phyloP scores from a whole-genome alignment of 2,329 filamentous ascomycete species.

The Aspergillus amoenus region DNA sequence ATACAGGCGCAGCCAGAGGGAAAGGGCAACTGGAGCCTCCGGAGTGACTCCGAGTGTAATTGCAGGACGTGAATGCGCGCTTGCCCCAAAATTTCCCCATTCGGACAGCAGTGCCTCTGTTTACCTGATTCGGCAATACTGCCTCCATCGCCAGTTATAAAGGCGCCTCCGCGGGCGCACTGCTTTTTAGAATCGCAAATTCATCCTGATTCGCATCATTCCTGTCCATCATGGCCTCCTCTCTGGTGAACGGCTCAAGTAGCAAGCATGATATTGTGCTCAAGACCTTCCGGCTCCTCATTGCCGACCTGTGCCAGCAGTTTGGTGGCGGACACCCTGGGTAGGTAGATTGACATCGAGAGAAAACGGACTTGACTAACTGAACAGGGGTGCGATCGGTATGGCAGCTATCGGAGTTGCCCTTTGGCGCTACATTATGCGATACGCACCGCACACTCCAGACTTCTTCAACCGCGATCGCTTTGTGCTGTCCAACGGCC shows the following conservation, averaged over 20 bases:
- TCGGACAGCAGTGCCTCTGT: constrained; percentile 14
- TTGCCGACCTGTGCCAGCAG: constrained; percentile 69
- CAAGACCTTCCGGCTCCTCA: constrained; percentile 60
- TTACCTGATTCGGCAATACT: constrained; percentile 17
- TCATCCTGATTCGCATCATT: not conserved
- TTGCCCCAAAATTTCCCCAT: constrained; percentile 6
- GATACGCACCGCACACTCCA: constrained; percentile 39
- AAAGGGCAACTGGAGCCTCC: constrained; percentile 3
- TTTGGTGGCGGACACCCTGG: constrained; percentile 70
- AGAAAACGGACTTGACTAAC: not conserved
- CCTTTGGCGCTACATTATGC: constrained; percentile 46
- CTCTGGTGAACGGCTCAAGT: constrained; percentile 11
- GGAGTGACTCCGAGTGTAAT: not conserved
- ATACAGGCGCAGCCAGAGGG: not conserved
- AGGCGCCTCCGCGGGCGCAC: not conserved
- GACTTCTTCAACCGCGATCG: constrained; percentile 46
- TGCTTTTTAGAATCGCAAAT: not conserved
- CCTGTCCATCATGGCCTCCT: constrained; percentile 21
- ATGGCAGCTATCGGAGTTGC: constrained; percentile 48
- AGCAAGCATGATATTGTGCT: constrained; percentile 52
- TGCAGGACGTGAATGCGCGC: no score
- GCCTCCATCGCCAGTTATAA: constrained; percentile 2
- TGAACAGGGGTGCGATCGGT: constrained; percentile 44
- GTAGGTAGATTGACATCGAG: constrained; percentile 34
- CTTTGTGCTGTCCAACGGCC: constrained; percentile 47